A percentile compares a stretch with the other conserved stretches of the same genome.
Evolutionary conservation across 192 early-diverging fungal genomes (phyloP).

Genomic region (Podila clonocystis): DNA sequence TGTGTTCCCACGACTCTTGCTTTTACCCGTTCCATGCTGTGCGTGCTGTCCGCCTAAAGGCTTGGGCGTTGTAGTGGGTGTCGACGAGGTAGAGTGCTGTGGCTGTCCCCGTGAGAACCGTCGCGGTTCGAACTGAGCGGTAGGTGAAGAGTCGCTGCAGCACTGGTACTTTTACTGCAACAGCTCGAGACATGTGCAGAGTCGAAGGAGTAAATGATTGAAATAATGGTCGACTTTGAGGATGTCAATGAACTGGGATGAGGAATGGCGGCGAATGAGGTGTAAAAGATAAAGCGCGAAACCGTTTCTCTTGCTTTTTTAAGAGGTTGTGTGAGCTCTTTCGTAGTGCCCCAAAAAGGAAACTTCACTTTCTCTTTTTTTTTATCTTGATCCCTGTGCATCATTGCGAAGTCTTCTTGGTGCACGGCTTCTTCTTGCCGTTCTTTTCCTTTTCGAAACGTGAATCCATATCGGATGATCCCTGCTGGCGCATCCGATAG

Average conservation of each 20-base stretch:
- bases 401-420: too few species aligned
- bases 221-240: not conserved
- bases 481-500: not conserved
- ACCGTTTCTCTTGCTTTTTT: not conserved
- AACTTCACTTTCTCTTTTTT: not conserved
- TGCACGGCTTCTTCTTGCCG: too few species aligned
- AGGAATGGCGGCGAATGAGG: not conserved
- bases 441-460: too few species aligned
- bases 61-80: conserved; percentile 56
- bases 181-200: too few species aligned
- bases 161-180: conserved; percentile 9
- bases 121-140: conserved; percentile 15
- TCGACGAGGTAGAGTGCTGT: conserved; percentile 56
- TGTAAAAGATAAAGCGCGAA: not conserved
- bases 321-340: not conserved
- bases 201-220: too few species aligned
- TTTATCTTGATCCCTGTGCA: too few species aligned
- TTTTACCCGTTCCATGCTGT: conserved; percentile 62
- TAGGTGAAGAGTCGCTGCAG: conserved; percentile 29
- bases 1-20: not conserved
- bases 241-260: not conserved
- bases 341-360: conserved; percentile 11
- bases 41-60: conserved; percentile 56
- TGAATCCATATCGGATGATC: too few species aligned
- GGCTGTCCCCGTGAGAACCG: conserved; percentile 20